These are phyloP conservation scores for Penicillium sp. DNA, from an alignment of 2,329 filamentous ascomycete species.

Conservation along the genomic window DNA sequence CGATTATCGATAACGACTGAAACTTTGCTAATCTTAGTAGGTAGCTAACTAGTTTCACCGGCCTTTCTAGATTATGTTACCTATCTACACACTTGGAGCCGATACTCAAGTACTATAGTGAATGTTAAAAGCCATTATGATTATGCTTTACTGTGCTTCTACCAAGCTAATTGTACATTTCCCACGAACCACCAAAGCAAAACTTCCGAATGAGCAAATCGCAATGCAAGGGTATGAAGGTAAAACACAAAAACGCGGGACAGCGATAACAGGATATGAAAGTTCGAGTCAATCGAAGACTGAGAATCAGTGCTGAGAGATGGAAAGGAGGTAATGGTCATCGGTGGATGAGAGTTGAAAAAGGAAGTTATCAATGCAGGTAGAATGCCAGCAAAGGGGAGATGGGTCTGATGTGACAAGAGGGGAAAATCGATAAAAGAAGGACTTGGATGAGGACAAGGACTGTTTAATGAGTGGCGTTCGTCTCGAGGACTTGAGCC, in stretches of 20 bases:
- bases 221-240: conserved; percentile 36
- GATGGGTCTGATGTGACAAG: neutral
- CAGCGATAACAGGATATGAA: neutral
- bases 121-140: conserved; percentile 27
- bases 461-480: conserved; percentile 26
- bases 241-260: conserved; percentile 14
- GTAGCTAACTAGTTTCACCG: no score
- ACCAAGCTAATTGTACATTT: conserved; percentile 27
- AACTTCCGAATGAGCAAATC: conserved; percentile 22
- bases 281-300: conserved; percentile 14
- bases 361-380: conserved; percentile 11
- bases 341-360: conserved; percentile 1
- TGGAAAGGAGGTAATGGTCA: neutral
- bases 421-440: conserved; percentile 1
- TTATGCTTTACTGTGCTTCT: conserved; percentile 29
- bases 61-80: no score
- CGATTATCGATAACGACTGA: no score
- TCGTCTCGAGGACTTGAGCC: conserved; percentile 46
- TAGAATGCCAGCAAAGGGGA: neutral
- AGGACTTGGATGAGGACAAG: conserved; percentile 11
- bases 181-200: conserved; percentile 8
- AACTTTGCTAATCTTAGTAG: no score
- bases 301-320: conserved; percentile 11
- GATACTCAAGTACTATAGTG: neutral
- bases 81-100: neutral